These are phyloP conservation scores for Clathrus columnatus DNA, from an alignment of 768 basidiomycete genomes.

Conservation along the genomic window DNA sequence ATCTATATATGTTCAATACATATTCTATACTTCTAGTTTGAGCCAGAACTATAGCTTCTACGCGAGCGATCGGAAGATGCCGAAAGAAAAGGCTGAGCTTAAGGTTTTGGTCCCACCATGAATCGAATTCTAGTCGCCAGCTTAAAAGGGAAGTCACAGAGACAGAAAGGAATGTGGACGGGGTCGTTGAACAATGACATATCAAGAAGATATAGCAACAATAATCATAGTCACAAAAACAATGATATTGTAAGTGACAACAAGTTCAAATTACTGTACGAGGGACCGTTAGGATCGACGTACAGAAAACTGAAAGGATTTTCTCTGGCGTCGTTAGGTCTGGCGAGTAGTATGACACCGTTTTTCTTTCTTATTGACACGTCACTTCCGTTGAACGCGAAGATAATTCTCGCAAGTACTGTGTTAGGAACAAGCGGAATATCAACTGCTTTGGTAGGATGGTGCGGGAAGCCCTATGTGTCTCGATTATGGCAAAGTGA, in stretches of 20 bases:
- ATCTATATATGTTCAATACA: too few relatives aligned
- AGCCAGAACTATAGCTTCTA: too few relatives aligned
- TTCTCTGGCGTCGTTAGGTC: constrained; percentile 67
- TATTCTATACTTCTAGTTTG: too few relatives aligned
- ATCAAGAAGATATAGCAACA: neutral
- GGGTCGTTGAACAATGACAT: neutral
- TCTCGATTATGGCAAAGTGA: constrained; percentile 44
- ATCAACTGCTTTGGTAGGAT: constrained; percentile 66
- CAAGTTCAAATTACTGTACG: constrained; percentile 29
- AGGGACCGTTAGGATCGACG: constrained; percentile 62
- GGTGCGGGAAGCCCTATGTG: constrained; percentile 70
- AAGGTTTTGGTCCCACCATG: neutral
- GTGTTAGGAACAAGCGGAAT: constrained; percentile 66
- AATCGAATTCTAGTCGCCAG: too few relatives aligned
- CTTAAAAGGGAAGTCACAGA: neutral
- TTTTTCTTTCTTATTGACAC: constrained; percentile 80
- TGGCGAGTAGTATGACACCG: constrained; percentile 62
- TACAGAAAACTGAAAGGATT: constrained; percentile 77
- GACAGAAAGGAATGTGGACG: neutral
- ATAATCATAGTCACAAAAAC: neutral
- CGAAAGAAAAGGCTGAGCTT: too few relatives aligned
- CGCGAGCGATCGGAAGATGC: too few relatives aligned
- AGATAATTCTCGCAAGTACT: constrained; percentile 55
- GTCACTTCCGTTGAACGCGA: constrained; percentile 58
- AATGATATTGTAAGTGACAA: neutral